phyloP scores from a whole-genome alignment of 495 filamentous ascomycete genomes.

The Penicillium nucicola region DNA sequence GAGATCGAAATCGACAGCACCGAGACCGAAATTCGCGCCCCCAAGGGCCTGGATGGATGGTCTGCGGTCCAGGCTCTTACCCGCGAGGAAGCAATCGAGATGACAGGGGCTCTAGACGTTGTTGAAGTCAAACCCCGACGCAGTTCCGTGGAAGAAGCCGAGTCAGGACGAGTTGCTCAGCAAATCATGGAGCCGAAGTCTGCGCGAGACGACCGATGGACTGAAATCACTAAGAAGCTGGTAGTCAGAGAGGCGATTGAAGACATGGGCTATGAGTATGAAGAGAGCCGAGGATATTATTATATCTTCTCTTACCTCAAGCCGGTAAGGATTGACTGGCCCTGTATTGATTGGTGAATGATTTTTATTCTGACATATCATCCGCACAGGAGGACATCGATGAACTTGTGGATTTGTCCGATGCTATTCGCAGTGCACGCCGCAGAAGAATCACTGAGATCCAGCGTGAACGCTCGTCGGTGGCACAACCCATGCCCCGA shows the following conservation, averaged over 20 bases:
- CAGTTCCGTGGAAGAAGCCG: conserved; percentile 18
- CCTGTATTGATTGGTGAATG: background rate
- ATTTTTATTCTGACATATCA: conserved; percentile 11
- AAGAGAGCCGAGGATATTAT: conserved; percentile 86
- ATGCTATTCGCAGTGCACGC: conserved; percentile 75
- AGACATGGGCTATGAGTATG: conserved; percentile 78
- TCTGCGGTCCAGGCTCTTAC: conserved; percentile 19
- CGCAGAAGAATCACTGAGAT: conserved; percentile 76
- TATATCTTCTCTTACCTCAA: conserved; percentile 90
- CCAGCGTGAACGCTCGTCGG: conserved; percentile 64
- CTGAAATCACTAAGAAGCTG: conserved; percentile 93
- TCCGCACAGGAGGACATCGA: conserved; percentile 75
- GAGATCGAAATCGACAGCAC: conserved; percentile 32
- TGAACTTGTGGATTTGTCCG: conserved; percentile 73
- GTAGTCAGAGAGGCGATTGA: conserved; percentile 87
- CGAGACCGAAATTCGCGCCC: conserved; percentile 1
- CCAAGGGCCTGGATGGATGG: conserved; percentile 15
- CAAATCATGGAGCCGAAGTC: conserved; percentile 39
- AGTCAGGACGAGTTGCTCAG: conserved; percentile 33
- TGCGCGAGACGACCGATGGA: conserved; percentile 75
- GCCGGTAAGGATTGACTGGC: conserved; percentile 60
- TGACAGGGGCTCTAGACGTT: conserved; percentile 19
- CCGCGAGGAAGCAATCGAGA: conserved; percentile 14
- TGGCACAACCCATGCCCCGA: background rate
- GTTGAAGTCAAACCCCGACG: conserved; percentile 21